These are phyloP conservation scores for Rhodomyrtus tomentosa DNA, from an alignment of 345 rosid genomes.

Conservation along the genomic window DNA sequence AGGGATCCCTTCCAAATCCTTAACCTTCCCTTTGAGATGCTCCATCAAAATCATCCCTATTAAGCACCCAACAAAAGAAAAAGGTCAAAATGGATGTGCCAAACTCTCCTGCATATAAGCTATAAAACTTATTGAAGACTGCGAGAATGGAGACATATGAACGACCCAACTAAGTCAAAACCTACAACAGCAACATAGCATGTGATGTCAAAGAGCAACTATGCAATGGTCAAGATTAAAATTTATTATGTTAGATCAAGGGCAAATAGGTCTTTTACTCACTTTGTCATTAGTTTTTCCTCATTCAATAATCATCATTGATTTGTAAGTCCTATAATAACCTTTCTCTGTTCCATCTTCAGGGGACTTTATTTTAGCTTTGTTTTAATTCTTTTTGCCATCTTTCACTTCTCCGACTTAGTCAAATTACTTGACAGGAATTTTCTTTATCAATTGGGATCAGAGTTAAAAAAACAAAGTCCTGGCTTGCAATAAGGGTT, in stretches of 20 bases:
- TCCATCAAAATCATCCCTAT: constrained; percentile 42
- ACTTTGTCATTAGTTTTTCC: background rate
- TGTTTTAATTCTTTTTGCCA: background rate
- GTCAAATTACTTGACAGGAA: background rate
- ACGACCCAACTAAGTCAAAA: background rate
- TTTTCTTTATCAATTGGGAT: background rate
- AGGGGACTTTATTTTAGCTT: no score
- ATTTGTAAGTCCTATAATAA: background rate
- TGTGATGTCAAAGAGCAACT: background rate
- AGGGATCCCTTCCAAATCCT: constrained; percentile 11
- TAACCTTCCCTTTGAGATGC: constrained; percentile 15
- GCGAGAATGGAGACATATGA: background rate
- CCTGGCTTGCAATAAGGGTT: background rate
- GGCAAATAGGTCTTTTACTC: background rate
- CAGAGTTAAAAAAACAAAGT: background rate
- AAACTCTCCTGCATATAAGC: background rate
- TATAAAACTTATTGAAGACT: background rate
- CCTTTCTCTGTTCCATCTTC: background rate
- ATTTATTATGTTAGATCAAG: background rate
- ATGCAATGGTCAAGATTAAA: background rate
- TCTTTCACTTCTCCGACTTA: background rate
- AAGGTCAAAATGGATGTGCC: background rate
- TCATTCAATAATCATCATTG: background rate
- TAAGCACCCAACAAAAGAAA: background rate
- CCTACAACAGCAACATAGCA: background rate